Evolutionary conservation across 192 early-diverging fungal species (phyloP).

Genomic region (Haplosporangium gracile): DNA sequence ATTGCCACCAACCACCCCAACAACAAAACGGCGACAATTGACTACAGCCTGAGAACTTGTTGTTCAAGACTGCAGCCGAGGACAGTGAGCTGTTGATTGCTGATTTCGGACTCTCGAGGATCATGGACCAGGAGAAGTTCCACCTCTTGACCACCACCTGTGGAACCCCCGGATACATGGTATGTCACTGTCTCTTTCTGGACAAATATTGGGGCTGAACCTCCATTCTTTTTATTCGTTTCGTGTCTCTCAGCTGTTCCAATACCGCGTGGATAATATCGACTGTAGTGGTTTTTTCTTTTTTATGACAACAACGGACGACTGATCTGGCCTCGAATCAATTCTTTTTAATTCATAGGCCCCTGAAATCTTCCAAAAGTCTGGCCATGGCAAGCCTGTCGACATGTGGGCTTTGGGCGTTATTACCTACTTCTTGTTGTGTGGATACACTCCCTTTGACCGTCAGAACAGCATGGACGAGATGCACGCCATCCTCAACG

Average conservation of each 20-base stretch:
- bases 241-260: not conserved
- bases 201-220: not conserved
- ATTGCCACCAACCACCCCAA: constrained; percentile 15
- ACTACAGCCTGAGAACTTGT: constrained; percentile 81
- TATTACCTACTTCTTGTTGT: constrained; percentile 81
- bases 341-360: constrained; percentile 54
- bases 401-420: constrained; percentile 89
- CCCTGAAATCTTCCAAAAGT: constrained; percentile 70
- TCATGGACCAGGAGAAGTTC: constrained; percentile 71
- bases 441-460: constrained; percentile 82
- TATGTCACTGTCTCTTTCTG: constrained; percentile 14
- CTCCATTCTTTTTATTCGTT: not conserved
- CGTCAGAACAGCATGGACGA: constrained; percentile 65
- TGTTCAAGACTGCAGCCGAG: constrained; percentile 73
- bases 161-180: constrained; percentile 89
- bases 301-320: not conserved
- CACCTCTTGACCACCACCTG: constrained; percentile 75
- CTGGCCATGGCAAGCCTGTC: constrained; percentile 80
- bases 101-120: constrained; percentile 86
- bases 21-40: not conserved
- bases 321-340: constrained; percentile 1
- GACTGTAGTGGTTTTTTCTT: not conserved
- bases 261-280: not conserved
- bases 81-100: constrained; percentile 77
- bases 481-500: constrained; percentile 68